A percentile compares a stretch with the other conserved stretches of the same genome.
Conservation (phyloP, 345 rosid genomes). For the Physaria fendleri region DNA sequence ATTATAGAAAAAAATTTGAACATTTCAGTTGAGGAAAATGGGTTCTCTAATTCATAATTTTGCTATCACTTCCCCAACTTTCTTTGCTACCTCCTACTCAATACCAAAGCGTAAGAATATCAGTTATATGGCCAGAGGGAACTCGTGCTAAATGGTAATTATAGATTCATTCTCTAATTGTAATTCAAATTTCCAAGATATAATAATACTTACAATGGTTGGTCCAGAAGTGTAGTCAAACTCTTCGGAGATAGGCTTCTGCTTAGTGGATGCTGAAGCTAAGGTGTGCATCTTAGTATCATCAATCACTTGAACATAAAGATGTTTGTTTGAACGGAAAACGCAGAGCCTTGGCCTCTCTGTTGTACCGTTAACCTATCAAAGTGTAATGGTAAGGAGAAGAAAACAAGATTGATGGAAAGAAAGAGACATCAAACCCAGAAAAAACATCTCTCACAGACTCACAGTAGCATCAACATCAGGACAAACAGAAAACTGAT, state of each 20-base stretch:
- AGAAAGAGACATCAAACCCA: background rate
- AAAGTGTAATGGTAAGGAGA: background rate
- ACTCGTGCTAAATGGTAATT: background rate
- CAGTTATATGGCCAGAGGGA: background rate
- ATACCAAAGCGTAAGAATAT: constrained; percentile 3
- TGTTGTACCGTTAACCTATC: constrained; percentile 67
- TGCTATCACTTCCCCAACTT: constrained; percentile 75
- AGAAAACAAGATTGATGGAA: background rate
- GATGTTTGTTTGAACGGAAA: constrained; percentile 86
- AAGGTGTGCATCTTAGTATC: constrained; percentile 97
- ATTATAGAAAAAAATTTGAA: too few species aligned
- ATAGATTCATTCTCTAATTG: background rate
- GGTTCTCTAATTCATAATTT: constrained; percentile 81
- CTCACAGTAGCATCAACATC: background rate
- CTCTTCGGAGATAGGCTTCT: constrained; percentile 60
- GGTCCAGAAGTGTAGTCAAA: constrained; percentile 64
- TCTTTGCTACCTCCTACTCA: constrained; percentile 81
- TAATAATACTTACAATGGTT: constrained; percentile 74
- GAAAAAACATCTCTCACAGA: too few species aligned
- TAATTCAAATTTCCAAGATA: background rate
- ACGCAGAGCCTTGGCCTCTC: constrained; percentile 87
- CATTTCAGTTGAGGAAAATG: too few species aligned
- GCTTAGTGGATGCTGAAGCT: constrained; percentile 82
- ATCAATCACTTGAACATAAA: constrained; percentile 90
- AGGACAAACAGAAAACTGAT: background rate